Evolutionary conservation across 1,284 basidiomycete species (phyloP).

Genomic region (Caloboletus firmus): DNA sequence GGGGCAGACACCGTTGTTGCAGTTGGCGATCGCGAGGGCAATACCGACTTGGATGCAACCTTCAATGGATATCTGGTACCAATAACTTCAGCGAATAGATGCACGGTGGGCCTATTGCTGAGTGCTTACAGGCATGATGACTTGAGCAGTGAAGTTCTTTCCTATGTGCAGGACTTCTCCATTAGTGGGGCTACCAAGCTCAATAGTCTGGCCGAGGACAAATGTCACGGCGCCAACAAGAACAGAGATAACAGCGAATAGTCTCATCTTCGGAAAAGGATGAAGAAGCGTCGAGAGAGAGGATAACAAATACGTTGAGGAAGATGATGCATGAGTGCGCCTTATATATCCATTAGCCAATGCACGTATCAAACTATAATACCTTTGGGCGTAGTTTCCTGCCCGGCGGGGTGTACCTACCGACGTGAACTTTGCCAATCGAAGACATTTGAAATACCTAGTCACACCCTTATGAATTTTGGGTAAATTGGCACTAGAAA

Average conservation of each 20-base stretch:
- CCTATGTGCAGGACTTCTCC: conserved; percentile 19
- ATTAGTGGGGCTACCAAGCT: conserved; percentile 23
- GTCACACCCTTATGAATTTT: neutral
- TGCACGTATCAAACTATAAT: no score
- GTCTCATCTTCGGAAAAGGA: conserved; percentile 17
- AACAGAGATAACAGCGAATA: conserved; percentile 3
- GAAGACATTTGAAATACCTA: neutral
- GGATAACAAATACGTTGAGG: neutral
- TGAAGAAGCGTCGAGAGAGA: neutral
- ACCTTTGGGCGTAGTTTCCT: no score
- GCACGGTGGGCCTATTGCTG: neutral
- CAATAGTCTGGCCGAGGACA: conserved; percentile 31
- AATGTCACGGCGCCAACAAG: conserved; percentile 8
- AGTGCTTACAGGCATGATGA: conserved; percentile 25
- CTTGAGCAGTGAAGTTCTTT: conserved; percentile 17
- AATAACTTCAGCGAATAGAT: neutral
- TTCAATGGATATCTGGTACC: conserved; percentile 20
- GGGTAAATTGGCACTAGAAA: neutral
- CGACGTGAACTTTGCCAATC: neutral
- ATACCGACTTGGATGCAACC: conserved; percentile 33
- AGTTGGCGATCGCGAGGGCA: conserved; percentile 27
- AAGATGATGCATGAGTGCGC: neutral
- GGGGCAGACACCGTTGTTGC: conserved; percentile 24
- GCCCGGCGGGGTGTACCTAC: no score
- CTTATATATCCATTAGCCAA: no score